Conservation (phyloP, 2,329 filamentous ascomycete genomes). For the Aspergillus clavatus region DNA sequence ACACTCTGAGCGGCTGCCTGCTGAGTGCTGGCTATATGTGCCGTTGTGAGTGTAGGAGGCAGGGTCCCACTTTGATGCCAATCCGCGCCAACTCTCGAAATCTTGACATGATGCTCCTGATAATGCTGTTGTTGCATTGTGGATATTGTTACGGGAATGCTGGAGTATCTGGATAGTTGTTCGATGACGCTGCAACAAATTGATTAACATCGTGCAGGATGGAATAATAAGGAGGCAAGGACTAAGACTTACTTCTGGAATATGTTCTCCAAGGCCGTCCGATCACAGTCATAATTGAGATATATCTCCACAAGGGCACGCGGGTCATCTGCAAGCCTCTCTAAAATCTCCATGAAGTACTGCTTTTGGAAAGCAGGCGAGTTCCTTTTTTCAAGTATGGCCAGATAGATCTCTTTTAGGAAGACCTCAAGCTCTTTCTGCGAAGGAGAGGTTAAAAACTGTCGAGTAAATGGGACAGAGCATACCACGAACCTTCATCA, state of each 20-base stretch:
- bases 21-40: slow-evolving; percentile 58
- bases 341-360: slow-evolving; percentile 81
- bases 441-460: slow-evolving; percentile 16
- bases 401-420: slow-evolving; percentile 92
- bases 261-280: slow-evolving; percentile 88
- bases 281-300: slow-evolving; percentile 96
- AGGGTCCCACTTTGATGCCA: slow-evolving; percentile 85
- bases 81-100: slow-evolving; percentile 58
- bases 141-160: slow-evolving; percentile 69
- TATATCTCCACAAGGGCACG: slow-evolving; percentile 90
- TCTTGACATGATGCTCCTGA: slow-evolving; percentile 67
- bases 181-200: slow-evolving; percentile 66
- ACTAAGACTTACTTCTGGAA: slow-evolving; percentile 60
- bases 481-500: slow-evolving; percentile 68
- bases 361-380: slow-evolving; percentile 88
- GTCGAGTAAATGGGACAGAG: neutral
- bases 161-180: slow-evolving; percentile 83
- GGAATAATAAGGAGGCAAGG: neutral
- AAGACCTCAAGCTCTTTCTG: slow-evolving; percentile 97
- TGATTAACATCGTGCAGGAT: slow-evolving; percentile 4
- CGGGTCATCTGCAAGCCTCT: slow-evolving; percentile 78
- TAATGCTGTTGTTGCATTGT: slow-evolving; percentile 78
- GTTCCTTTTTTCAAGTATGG: slow-evolving; percentile 80
- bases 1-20: slow-evolving; percentile 56
- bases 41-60: slow-evolving; percentile 78